Evolutionary conservation across 306 rosid genomes (phyloP), one percentile per base, ranked within the genome.

Genomic region (Sicyos baderoa): DNA sequence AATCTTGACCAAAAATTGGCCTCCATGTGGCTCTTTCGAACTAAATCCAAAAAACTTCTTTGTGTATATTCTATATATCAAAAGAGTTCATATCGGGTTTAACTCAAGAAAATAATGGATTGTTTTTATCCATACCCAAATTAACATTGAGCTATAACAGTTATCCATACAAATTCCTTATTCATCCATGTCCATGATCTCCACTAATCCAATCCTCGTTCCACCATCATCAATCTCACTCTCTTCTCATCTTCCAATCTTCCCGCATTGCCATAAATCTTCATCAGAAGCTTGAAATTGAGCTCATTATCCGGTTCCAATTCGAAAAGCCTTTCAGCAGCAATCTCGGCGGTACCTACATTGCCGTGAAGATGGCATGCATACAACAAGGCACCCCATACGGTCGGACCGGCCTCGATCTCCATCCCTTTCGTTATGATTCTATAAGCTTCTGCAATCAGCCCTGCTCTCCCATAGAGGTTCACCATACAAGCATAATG

Each of bases 401-500:
- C 79, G 0, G 98, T 90, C 52, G 98, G 89, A 68, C 91, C 87
- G 44, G 85, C 90, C 76, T 85, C 89, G 56, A 84, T 64, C 72
- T 76, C 82, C 82, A 88, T 79, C 68, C 44, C 75, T 27, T 83
- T 76, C 17, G 50, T 70, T 63, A 93, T 79, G 70, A 90, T 42
- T 21, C 78, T 49, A 63, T 86, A 85, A 61, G 96, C 98, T 75
- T 88, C 85, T 79, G 80, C 53, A 60, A 88, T 76, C 66, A 81
- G 19, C n/a, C 97, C 95, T 74, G 85, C 96, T 78, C 97, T 85
- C 74, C 94, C 96, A 68, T 84, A 93, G 32, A 90, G 96, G 78
- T 93, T 89, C 74, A 93, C 91, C 86, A 89, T 81, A 73, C 97
- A 90, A 58, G 90, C 90, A 79, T 79, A 88, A 78, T 93, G 97